phyloP scores from a whole-genome alignment of 192 early-diverging fungal genomes.

The Coemansia asiatica region DNA sequence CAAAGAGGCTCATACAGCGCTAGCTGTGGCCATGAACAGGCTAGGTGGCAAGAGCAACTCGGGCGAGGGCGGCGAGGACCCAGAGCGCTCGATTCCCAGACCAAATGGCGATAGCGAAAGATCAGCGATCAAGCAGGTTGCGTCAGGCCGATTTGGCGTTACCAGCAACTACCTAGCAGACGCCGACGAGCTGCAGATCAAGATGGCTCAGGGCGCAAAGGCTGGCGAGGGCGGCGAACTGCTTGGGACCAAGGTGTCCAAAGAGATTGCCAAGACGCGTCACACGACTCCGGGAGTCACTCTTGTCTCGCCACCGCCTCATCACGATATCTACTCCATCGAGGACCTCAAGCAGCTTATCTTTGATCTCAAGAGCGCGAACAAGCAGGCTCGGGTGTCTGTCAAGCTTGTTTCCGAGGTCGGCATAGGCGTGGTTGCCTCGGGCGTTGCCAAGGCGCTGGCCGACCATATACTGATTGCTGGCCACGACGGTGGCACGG shows the following conservation, averaged over 20 bases:
- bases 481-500: conserved; percentile 98
- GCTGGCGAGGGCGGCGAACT: conserved; percentile 96
- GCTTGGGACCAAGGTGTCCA: conserved; percentile 71
- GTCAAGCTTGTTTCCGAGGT: conserved; percentile 98
- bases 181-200: conserved; percentile 97
- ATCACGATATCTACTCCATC: conserved; percentile 99
- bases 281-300: conserved; percentile 96
- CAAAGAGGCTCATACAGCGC: conserved; percentile 85
- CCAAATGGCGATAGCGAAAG: conserved; percentile 80
- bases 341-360: conserved; percentile 99
- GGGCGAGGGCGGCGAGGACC: conserved; percentile 98
- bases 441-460: conserved; percentile 95
- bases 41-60: conserved; percentile 98
- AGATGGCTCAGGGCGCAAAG: conserved; percentile 99
- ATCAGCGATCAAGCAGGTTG: conserved; percentile 98
- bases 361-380: conserved; percentile 95
- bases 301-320: conserved; percentile 95
- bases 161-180: conserved; percentile 93
- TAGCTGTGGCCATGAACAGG: conserved; percentile 94
- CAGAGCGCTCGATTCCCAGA: conserved; percentile 69
- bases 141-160: conserved; percentile 97
- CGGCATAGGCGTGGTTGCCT: conserved; percentile 95
- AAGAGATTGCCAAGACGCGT: conserved; percentile 80
- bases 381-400: conserved; percentile 85
- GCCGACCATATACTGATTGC: conserved; percentile 94